phyloP scores from a whole-genome alignment of 2,329 filamentous ascomycete genomes.

The Tolypocladium tropicale region DNA sequence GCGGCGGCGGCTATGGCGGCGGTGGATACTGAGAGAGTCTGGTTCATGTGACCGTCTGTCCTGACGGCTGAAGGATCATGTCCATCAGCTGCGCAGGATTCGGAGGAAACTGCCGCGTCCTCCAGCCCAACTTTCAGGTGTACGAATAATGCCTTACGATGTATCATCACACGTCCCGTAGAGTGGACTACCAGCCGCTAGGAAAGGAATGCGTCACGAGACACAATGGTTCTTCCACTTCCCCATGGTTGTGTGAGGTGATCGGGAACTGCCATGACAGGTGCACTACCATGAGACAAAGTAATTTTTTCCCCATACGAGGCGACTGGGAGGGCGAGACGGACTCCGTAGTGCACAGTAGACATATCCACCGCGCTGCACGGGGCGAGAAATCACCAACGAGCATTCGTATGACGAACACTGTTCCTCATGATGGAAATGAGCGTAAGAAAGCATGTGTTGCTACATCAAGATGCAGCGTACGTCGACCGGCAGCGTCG shows the following conservation, averaged over 20 bases:
- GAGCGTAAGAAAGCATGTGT: background rate
- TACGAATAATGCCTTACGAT: background rate
- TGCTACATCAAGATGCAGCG: too few species aligned
- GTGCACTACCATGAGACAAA: background rate
- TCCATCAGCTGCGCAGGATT: background rate
- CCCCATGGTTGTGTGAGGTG: too few species aligned
- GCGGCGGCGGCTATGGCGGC: background rate
- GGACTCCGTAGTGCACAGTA: too few species aligned
- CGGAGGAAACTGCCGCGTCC: background rate
- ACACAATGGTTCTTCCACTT: background rate
- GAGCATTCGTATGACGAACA: background rate
- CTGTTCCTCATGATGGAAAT: background rate
- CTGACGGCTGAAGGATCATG: background rate
- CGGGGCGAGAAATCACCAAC: background rate
- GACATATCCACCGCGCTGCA: background rate
- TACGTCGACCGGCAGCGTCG: background rate
- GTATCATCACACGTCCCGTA: background rate
- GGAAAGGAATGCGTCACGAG: background rate
- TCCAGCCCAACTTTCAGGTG: background rate
- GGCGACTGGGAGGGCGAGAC: too few species aligned
- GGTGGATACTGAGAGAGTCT: background rate
- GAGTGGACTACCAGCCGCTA: background rate
- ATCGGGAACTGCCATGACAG: background rate
- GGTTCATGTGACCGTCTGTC: background rate
- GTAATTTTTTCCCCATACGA: background rate